Conservation (phyloP, 2,329 filamentous ascomycete genomes). For the Aspergillus hiratsukae region DNA sequence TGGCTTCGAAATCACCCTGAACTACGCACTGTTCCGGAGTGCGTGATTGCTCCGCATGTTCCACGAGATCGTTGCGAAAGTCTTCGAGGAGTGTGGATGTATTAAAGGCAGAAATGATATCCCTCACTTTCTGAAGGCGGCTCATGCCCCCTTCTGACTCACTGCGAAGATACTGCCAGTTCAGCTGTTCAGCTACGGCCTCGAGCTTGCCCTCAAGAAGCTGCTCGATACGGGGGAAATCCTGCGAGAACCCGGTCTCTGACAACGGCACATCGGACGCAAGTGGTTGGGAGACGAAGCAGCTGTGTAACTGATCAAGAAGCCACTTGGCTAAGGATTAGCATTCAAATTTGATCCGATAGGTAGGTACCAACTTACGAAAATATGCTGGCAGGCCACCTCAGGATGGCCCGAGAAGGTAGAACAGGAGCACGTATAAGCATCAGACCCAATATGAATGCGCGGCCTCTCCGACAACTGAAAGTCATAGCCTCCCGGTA, state of each 20-base stretch:
- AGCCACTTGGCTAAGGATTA: constrained; percentile 33
- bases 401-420: constrained; percentile 26
- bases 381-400: constrained; percentile 40
- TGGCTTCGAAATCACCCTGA: constrained; percentile 42
- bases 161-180: constrained; percentile 32
- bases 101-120: constrained; percentile 45
- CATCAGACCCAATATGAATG: constrained; percentile 28
- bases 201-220: constrained; percentile 31
- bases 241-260: constrained; percentile 28
- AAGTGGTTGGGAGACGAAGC: constrained; percentile 26
- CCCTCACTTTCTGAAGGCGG: constrained; percentile 37
- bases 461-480: constrained; percentile 32
- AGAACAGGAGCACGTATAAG: constrained; percentile 34
- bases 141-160: constrained; percentile 29
- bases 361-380: constrained; percentile 26
- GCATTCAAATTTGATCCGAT: neutral
- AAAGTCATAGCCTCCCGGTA: constrained; percentile 32
- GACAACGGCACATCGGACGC: constrained; percentile 27
- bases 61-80: constrained; percentile 37
- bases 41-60: constrained; percentile 28
- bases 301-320: constrained; percentile 37
- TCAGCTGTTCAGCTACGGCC: constrained; percentile 26
- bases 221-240: constrained; percentile 27
- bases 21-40: constrained; percentile 42
- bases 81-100: constrained; percentile 37